phyloP scores from a whole-genome alignment of 192 early-diverging fungal genomes.

The Gaertneriomyces semiglobifer region DNA sequence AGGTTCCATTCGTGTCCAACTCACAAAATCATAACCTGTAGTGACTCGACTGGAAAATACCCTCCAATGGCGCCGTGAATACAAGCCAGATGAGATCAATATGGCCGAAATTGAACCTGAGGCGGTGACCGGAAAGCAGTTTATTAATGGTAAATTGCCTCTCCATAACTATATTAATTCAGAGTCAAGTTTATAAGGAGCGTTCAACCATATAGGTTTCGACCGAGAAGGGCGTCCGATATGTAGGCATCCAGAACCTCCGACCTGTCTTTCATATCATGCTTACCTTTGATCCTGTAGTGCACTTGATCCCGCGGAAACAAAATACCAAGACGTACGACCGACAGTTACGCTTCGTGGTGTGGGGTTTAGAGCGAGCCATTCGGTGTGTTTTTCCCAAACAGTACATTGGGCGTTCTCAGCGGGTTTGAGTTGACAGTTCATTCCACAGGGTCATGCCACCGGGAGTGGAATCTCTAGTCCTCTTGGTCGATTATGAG shows the following conservation, averaged over 20 bases:
- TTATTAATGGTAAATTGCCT: slow-evolving; percentile 75
- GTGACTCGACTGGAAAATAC: slow-evolving; percentile 65
- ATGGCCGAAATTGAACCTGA: slow-evolving; percentile 74
- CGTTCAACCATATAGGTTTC: slow-evolving; percentile 8
- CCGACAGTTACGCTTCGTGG: slow-evolving; percentile 74
- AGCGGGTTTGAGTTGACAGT: background rate
- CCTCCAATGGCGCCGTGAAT: slow-evolving; percentile 74
- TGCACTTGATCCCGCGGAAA: slow-evolving; percentile 25
- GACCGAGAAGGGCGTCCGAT: slow-evolving; percentile 22
- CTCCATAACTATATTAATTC: slow-evolving; percentile 41
- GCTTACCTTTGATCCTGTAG: background rate
- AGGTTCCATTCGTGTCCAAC: background rate
- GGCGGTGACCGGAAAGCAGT: slow-evolving; percentile 76
- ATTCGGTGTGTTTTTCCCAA: slow-evolving; percentile 50
- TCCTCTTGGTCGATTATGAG: slow-evolving; percentile 80
- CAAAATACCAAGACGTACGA: slow-evolving; percentile 76
- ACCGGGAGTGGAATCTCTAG: slow-evolving; percentile 69
- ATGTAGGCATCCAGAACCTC: slow-evolving; percentile 1
- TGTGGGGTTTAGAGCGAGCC: slow-evolving; percentile 77
- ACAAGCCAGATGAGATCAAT: slow-evolving; percentile 64
- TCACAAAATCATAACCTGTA: slow-evolving; percentile 7
- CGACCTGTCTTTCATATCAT: background rate
- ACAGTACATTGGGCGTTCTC: background rate
- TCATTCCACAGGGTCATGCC: slow-evolving; percentile 59
- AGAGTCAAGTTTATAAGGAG: background rate